phyloP scores from a whole-genome alignment of 805 yeast species.

The Pichia membranifaciens region DNA sequence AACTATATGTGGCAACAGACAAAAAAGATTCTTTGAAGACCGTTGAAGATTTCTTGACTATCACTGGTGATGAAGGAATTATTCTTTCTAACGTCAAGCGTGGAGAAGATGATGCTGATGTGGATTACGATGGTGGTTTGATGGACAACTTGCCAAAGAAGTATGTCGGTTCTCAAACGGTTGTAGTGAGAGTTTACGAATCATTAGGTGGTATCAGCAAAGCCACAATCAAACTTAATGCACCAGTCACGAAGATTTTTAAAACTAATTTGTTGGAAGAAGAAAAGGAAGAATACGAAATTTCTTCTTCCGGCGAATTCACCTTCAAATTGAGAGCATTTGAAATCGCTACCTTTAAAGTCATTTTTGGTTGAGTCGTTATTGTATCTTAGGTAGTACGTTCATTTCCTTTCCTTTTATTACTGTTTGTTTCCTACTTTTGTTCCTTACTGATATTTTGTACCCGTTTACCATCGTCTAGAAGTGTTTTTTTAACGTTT shows the following conservation, averaged over 20 bases:
- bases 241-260: conserved; percentile 40
- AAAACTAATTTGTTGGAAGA: conserved; percentile 59
- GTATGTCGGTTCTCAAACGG: conserved; percentile 40
- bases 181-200: conserved; percentile 77
- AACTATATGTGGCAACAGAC: conserved; percentile 15
- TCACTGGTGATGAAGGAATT: conserved; percentile 51
- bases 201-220: conserved; percentile 72
- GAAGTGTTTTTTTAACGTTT: too few relatives aligned
- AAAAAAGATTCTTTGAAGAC: background rate
- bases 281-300: conserved; percentile 35
- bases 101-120: conserved; percentile 73
- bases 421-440: background rate
- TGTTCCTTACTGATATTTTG: background rate
- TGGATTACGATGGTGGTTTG: conserved; percentile 32
- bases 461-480: background rate
- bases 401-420: background rate
- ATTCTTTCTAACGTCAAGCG: conserved; percentile 76
- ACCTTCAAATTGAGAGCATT: conserved; percentile 58
- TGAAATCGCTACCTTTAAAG: conserved; percentile 64
- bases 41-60: conserved; percentile 18
- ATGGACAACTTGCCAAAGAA: conserved; percentile 40
- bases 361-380: conserved; percentile 31
- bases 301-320: conserved; percentile 26
- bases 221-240: conserved; percentile 43
- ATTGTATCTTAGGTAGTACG: background rate